A percentile compares a stretch with the other conserved stretches of the same genome.
phyloP scores from a whole-genome alignment of 805 yeast species.

The Metschnikowia gelsemii region DNA sequence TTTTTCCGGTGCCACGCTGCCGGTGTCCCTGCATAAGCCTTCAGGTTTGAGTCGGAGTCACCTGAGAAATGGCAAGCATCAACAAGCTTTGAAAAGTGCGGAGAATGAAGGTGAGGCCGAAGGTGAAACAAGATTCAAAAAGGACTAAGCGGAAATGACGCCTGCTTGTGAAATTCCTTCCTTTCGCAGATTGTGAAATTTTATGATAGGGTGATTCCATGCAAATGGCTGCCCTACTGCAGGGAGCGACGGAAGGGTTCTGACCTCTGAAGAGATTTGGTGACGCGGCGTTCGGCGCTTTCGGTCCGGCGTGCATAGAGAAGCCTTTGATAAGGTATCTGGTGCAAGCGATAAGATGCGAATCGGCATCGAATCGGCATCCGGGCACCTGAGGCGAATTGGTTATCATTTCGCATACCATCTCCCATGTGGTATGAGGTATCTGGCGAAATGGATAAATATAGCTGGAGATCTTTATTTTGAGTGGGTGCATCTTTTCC shows the following conservation, averaged over 20 bases:
- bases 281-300: conserved; percentile 2
- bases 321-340: neutral
- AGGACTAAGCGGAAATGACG: neutral
- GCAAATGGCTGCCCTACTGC: too few relatives aligned
- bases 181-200: neutral
- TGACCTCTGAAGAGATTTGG: too few relatives aligned
- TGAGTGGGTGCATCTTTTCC: too few relatives aligned
- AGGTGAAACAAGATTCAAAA: neutral
- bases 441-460: neutral
- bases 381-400: too few relatives aligned
- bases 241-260: too few relatives aligned
- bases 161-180: neutral
- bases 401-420: too few relatives aligned
- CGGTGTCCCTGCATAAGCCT: neutral
- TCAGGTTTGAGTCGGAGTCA: neutral
- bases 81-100: neutral
- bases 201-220: too few relatives aligned
- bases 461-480: neutral
- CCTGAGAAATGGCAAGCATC: neutral
- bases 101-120: neutral
- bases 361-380: too few relatives aligned
- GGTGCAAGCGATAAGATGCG: conserved; percentile 1
- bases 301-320: conserved; percentile 5
- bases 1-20: neutral
- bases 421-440: neutral